These are phyloP conservation scores for Puccinia triticina DNA, from an alignment of 1,284 basidiomycete genomes.

Conservation along the genomic window DNA sequence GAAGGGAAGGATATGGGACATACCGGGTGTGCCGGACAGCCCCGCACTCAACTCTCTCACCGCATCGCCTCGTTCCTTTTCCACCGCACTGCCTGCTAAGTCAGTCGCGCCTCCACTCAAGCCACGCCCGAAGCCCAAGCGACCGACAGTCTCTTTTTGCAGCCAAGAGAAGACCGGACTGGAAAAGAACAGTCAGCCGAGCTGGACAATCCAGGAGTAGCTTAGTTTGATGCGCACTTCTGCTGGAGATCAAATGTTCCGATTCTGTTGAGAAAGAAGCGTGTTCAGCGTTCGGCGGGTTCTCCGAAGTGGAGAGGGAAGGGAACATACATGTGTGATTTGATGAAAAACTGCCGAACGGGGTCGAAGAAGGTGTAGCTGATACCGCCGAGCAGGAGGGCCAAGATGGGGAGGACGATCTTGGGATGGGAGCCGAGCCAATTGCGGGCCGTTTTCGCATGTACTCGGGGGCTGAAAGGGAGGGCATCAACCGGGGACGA, in stretches of 20 bases:
- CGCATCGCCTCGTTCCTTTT: conserved; percentile 36
- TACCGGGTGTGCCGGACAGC: conserved; percentile 63
- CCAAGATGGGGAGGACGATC: conserved; percentile 78
- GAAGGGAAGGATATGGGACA: not conserved
- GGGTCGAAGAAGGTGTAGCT: conserved; percentile 79
- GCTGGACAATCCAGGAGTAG: not conserved
- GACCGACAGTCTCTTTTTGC: conserved; percentile 57
- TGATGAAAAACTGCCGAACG: conserved; percentile 79
- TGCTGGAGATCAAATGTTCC: conserved; percentile 33
- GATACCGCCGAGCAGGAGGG: conserved; percentile 83
- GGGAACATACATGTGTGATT: conserved; percentile 78
- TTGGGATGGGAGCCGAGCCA: conserved; percentile 85
- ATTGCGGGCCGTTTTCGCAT: conserved; percentile 74
- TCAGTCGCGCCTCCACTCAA: conserved; percentile 35
- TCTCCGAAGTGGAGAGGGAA: too few species aligned
- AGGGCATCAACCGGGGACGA: not conserved
- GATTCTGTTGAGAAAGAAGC: conserved; percentile 3
- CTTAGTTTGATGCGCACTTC: not conserved
- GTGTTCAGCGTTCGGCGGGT: too few species aligned
- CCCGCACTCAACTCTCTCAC: conserved; percentile 63
- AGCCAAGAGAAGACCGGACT: conserved; percentile 55
- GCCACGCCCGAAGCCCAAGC: conserved; percentile 52
- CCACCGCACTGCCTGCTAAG: conserved; percentile 46
- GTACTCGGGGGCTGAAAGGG: conserved; percentile 61
- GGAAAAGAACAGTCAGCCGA: not conserved